Evolutionary conservation across 345 rosid species (phyloP).

Genomic region (Syzygium jambos): DNA sequence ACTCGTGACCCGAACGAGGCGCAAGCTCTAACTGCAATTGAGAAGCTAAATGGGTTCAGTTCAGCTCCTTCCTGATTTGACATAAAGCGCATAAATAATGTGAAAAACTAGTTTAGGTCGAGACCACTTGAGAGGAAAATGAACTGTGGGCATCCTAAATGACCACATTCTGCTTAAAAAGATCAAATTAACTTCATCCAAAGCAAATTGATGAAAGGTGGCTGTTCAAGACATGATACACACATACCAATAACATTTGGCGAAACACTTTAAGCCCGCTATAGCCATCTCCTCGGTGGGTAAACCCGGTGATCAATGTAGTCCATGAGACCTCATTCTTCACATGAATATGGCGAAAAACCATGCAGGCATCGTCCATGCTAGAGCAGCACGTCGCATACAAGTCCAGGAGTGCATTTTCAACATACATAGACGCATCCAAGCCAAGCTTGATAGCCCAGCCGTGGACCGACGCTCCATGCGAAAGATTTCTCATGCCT

Average conservation of each 20-base stretch:
- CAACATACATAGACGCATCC: slow-evolving; percentile 54
- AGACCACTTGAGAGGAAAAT: not conserved
- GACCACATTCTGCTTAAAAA: not conserved
- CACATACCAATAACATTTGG: slow-evolving; percentile 59
- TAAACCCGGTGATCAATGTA: slow-evolving; percentile 65
- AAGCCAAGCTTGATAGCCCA: slow-evolving; percentile 52
- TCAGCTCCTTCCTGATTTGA: slow-evolving; percentile 50
- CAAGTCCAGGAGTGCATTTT: slow-evolving; percentile 64
- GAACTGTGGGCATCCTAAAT: not conserved
- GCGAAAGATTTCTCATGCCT: slow-evolving; percentile 37
- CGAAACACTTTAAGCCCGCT: slow-evolving; percentile 51
- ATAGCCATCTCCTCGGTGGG: slow-evolving; percentile 64
- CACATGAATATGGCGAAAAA: slow-evolving; percentile 39
- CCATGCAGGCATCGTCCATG: slow-evolving; percentile 52
- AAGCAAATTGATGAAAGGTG: not conserved
- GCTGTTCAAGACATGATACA: not conserved
- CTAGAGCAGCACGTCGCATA: slow-evolving; percentile 51
- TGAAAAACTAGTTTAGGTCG: not conserved
- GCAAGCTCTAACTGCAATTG: slow-evolving; percentile 82
- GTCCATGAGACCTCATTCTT: slow-evolving; percentile 83
- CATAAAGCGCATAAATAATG: not conserved
- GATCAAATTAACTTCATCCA: not conserved
- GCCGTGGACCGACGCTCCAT: slow-evolving; percentile 61
- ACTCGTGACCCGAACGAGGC: slow-evolving; percentile 45
- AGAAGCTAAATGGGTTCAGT: slow-evolving; percentile 54